A percentile compares a stretch with the other conserved stretches of the same genome.
These are phyloP conservation scores for Salix brachista DNA, from an alignment of 345 rosid species.

Conservation along the genomic window DNA sequence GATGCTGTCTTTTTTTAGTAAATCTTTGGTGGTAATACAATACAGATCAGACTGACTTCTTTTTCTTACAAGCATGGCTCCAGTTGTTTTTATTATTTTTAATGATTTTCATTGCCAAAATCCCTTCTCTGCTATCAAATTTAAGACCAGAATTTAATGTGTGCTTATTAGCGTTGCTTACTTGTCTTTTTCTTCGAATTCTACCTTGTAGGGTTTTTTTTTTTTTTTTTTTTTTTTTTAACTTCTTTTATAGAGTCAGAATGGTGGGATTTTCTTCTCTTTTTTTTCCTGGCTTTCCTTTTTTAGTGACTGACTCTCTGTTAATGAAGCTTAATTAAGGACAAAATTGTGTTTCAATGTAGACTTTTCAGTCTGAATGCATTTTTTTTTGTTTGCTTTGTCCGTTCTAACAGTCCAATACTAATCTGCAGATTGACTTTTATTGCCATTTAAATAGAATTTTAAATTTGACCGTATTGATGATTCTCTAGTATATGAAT, in stretches of 20 bases:
- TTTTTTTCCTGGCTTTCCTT: not conserved
- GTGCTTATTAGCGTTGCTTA: not conserved
- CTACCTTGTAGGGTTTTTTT: not conserved
- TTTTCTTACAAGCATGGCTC: not conserved
- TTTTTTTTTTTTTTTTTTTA: not conserved
- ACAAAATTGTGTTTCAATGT: not conserved
- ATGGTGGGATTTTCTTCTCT: not conserved
- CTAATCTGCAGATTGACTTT: conserved; percentile 16
- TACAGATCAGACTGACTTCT: not conserved
- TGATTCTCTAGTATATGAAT: not conserved
- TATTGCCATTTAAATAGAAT: conserved; percentile 8
- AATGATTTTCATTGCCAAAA: not conserved
- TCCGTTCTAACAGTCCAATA: not conserved
- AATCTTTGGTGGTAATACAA: not conserved
- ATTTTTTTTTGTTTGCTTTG: conserved; percentile 8
- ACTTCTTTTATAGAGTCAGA: not conserved
- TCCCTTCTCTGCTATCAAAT: not conserved
- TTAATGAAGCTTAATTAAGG: not conserved
- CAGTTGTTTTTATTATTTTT: not conserved
- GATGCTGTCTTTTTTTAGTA: not conserved
- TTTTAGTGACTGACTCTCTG: not conserved
- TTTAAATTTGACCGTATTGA: conserved; percentile 15
- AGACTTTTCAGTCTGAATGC: conserved; percentile 16
- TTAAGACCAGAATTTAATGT: not conserved
- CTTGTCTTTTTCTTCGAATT: not conserved